Conservation (phyloP, 139 green algal genomes). For the Chlamydomonas sp. region DNA sequence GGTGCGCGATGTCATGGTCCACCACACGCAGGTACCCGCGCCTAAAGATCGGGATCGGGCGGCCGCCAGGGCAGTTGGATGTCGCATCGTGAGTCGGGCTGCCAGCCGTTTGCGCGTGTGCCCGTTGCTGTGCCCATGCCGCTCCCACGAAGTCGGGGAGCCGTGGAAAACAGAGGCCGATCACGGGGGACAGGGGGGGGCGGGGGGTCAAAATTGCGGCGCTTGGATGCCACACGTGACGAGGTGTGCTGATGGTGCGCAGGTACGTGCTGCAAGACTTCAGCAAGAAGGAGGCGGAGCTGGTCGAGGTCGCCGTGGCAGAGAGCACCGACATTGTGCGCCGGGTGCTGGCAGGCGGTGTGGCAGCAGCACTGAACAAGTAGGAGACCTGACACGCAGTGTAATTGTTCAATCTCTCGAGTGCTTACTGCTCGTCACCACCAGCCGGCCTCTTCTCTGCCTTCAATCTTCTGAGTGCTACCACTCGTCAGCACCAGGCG, state of each 20-base stretch:
- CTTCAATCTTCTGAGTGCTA: too few species aligned
- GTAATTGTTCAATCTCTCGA: too few species aligned
- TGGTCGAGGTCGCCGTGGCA: conserved; percentile 53
- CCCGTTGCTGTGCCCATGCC: not conserved
- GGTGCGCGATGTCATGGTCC: not conserved
- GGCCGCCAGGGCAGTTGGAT: conserved; percentile 39
- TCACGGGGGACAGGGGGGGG: not conserved
- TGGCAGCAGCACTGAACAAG: conserved; percentile 8
- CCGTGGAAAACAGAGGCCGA: conserved; percentile 2
- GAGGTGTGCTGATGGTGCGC: conserved; percentile 3
- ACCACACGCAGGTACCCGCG: conserved; percentile 31
- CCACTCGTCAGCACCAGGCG: too few species aligned
- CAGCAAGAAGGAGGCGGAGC: conserved; percentile 47
- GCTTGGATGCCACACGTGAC: conserved; percentile 1
- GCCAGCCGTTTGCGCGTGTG: not conserved
- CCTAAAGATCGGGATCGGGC: conserved; percentile 62
- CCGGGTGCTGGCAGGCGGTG: conserved; percentile 30
- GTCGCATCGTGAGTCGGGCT: not conserved
- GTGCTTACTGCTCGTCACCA: too few species aligned
- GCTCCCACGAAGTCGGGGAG: too few species aligned
- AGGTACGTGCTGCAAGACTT: conserved; percentile 78
- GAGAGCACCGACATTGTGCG: not conserved
- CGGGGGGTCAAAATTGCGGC: not conserved
- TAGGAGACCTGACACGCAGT: too few species aligned
- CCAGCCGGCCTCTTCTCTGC: too few species aligned